These are phyloP conservation scores for Calonectria crousiana DNA, from an alignment of 2,329 filamentous ascomycete genomes.

Conservation along the genomic window DNA sequence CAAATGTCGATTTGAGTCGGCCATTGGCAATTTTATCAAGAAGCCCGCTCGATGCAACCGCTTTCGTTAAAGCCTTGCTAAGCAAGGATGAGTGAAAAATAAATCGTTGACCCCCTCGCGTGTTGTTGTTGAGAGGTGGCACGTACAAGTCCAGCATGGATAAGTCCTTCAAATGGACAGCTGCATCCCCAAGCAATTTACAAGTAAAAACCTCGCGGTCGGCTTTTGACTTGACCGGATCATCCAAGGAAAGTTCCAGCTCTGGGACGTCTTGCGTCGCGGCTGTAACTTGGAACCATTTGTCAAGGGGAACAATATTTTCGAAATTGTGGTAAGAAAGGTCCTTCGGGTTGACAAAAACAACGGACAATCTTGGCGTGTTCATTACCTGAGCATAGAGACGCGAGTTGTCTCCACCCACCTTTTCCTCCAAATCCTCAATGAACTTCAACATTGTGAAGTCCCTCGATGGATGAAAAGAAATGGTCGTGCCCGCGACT, in stretches of 20 bases:
- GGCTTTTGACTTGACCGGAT: not conserved
- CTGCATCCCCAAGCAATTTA: not conserved
- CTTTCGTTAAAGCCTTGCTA: constrained; percentile 5
- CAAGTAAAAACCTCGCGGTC: constrained; percentile 7
- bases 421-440: constrained; percentile 10
- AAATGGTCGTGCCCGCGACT: not conserved
- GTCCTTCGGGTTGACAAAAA: constrained; percentile 17
- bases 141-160: constrained; percentile 13
- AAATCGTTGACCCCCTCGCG: constrained; percentile 11
- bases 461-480: not conserved
- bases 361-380: constrained; percentile 8
- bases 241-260: not conserved
- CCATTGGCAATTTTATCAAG: constrained; percentile 1
- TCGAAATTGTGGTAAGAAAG: constrained; percentile 24
- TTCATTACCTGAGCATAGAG: constrained; percentile 16
- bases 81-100: constrained; percentile 19
- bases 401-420: not conserved
- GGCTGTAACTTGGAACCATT: not conserved
- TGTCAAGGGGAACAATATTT: constrained; percentile 17
- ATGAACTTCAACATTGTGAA: constrained; percentile 9
- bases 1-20: constrained; percentile 1
- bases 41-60: not conserved
- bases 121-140: constrained; percentile 9
- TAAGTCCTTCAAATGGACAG: constrained; percentile 4
- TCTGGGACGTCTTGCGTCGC: not conserved